Evolutionary conservation across 129 eudicot genomes (phyloP).

Genomic region (Chrysanthemum lavandulifolium): DNA sequence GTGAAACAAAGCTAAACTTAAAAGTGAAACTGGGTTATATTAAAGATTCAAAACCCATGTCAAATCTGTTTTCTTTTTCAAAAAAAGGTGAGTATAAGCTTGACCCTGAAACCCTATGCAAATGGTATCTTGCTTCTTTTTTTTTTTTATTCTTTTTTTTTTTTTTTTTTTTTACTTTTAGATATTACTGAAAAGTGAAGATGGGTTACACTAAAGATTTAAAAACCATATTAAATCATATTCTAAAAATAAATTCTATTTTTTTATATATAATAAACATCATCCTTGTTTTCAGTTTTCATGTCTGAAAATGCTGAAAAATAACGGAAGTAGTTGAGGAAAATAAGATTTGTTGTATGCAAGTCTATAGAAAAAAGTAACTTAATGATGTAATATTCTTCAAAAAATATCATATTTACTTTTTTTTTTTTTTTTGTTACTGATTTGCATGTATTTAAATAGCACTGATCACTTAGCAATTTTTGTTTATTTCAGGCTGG

Average conservation of each 20-base stretch:
- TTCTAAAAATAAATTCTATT: background rate
- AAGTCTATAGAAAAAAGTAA: conserved; percentile 23
- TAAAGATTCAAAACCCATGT: no score
- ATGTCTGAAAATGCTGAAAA: conserved; percentile 48
- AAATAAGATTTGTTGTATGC: conserved; percentile 13
- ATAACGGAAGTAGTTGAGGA: conserved; percentile 24
- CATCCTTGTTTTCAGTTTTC: conserved; percentile 35
- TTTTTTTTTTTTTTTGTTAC: background rate
- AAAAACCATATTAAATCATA: background rate
- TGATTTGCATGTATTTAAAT: conserved; percentile 29
- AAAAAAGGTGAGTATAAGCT: no score
- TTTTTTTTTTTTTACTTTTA: no score
- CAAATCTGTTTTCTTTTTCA: background rate
- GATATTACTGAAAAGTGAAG: background rate
- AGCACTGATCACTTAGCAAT: background rate
- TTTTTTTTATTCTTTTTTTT: no score
- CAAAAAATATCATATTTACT: background rate
- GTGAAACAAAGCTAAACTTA: background rate
- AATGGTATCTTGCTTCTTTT: no score
- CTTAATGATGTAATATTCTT: conserved; percentile 20
- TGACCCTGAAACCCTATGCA: no score
- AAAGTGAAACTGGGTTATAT: no score
- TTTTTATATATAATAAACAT: background rate
- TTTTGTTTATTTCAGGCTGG: conserved; percentile 44
- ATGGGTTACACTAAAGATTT: background rate